A percentile compares a stretch with the other conserved stretches of the same genome.
phyloP scores from a whole-genome alignment of 2,329 filamentous ascomycete genomes.

The Verticillium isaacii region DNA sequence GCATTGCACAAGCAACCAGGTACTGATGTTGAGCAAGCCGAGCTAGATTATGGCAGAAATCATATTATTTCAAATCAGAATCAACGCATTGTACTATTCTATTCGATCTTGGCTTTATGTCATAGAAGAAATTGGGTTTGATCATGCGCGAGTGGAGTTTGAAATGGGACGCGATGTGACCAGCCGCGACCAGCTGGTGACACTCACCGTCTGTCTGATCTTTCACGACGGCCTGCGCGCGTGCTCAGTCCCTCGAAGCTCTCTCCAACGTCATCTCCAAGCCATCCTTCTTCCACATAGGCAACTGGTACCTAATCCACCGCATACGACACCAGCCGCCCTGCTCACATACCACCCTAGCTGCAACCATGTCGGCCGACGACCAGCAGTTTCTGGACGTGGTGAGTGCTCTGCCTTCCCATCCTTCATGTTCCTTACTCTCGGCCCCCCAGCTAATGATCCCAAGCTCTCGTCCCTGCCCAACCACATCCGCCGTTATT shows the following conservation, averaged over 20 bases:
- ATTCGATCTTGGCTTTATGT: no score
- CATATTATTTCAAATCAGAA: not conserved
- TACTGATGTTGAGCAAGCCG: no score
- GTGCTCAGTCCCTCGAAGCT: not conserved
- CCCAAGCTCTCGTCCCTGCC: slow-evolving; percentile 46
- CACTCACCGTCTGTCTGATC: not conserved
- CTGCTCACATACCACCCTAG: not conserved
- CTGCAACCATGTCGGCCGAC: slow-evolving; percentile 68
- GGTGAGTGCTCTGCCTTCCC: slow-evolving; percentile 42
- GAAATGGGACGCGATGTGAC: no score
- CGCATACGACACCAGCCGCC: not conserved
- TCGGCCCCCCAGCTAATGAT: slow-evolving; percentile 6
- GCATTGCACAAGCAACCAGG: no score
- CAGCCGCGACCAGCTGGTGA: not conserved
- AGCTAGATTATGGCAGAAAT: not conserved
- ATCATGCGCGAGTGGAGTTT: not conserved
- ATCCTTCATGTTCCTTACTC: not conserved
- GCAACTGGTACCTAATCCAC: not conserved
- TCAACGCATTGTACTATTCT: no score
- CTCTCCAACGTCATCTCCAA: not conserved
- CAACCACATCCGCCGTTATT: slow-evolving; percentile 65
- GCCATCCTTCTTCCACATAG: not conserved
- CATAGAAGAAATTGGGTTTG: not conserved
- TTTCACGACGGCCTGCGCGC: not conserved
- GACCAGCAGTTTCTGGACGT: slow-evolving; percentile 75